Evolutionary conservation across 1,284 basidiomycete species (phyloP).

Genomic region (Apiotrichum gamsii): DNA sequence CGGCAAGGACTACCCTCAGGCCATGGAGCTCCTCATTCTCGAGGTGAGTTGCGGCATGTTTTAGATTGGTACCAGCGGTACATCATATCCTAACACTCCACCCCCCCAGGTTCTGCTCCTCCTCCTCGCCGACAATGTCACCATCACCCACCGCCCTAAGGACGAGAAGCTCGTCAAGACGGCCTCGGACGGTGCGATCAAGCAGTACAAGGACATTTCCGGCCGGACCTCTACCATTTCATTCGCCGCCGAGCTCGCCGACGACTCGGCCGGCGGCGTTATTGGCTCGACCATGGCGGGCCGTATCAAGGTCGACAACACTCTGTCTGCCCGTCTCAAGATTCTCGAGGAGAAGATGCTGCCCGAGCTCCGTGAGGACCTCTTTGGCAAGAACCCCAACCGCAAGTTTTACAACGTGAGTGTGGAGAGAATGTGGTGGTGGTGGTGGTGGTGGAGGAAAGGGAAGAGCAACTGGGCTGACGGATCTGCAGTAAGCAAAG

Average conservation of each 20-base stretch:
- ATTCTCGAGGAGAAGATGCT: conserved; percentile 90
- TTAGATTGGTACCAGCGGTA: too few species aligned
- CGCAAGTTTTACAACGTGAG: conserved; percentile 68
- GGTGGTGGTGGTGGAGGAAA: neutral
- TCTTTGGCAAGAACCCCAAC: conserved; percentile 80
- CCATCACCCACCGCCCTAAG: conserved; percentile 39
- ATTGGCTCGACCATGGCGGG: conserved; percentile 64
- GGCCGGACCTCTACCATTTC: conserved; percentile 61
- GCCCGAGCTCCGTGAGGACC: conserved; percentile 75
- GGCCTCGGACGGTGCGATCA: conserved; percentile 27
- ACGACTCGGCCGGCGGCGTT: conserved; percentile 78
- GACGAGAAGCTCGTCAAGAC: conserved; percentile 37
- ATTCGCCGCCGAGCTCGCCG: conserved; percentile 61
- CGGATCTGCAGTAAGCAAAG: conserved; percentile 1
- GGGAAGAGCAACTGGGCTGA: conserved; percentile 5
- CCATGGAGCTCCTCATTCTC: conserved; percentile 72
- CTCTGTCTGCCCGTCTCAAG: conserved; percentile 77
- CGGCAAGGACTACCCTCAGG: conserved; percentile 67
- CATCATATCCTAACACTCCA: too few species aligned
- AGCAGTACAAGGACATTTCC: conserved; percentile 51
- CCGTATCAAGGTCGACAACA: conserved; percentile 84
- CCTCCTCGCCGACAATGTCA: conserved; percentile 64
- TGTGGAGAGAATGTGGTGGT: neutral
- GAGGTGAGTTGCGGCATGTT: conserved; percentile 56
- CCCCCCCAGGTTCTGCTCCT: conserved; percentile 51